Evolutionary conservation across 305 asterid genomes (phyloP).

Genomic region (Fraxinus baroniana): DNA sequence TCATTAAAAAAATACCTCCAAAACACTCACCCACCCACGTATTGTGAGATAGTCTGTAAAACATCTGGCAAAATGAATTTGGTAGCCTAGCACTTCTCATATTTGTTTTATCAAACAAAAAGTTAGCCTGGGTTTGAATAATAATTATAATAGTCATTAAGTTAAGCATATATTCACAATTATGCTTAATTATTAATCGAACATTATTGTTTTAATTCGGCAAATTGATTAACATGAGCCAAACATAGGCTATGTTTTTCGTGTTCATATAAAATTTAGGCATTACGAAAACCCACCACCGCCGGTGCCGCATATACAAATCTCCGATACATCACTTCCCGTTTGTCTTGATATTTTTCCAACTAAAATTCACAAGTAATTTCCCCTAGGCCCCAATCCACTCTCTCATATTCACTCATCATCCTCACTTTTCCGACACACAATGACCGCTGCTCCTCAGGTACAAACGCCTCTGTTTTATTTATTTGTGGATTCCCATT

Average conservation of each 20-base stretch:
- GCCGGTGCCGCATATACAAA: not conserved
- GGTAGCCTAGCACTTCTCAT: too few species aligned
- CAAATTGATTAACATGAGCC: not conserved
- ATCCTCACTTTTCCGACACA: slow-evolving; percentile 3
- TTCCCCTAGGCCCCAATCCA: not conserved
- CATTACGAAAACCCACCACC: not conserved
- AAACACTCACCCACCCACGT: too few species aligned
- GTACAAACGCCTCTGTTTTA: slow-evolving; percentile 24
- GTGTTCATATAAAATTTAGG: not conserved
- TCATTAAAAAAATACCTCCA: too few species aligned
- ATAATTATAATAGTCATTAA: not conserved
- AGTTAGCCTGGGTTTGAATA: not conserved
- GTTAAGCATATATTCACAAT: not conserved
- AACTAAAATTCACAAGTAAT: not conserved
- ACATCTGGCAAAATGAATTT: too few species aligned
- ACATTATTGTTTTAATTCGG: not conserved
- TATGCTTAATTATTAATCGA: not conserved
- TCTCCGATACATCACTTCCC: not conserved
- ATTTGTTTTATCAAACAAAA: not conserved
- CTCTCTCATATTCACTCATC: not conserved
- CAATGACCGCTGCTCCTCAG: slow-evolving; percentile 41
- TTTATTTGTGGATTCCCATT: not conserved
- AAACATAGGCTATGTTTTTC: not conserved
- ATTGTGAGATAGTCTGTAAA: too few species aligned
- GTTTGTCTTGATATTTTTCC: not conserved